These are phyloP conservation scores for Rhynchosporium agropyri DNA, from an alignment of 2,329 filamentous ascomycete species.

Conservation along the genomic window DNA sequence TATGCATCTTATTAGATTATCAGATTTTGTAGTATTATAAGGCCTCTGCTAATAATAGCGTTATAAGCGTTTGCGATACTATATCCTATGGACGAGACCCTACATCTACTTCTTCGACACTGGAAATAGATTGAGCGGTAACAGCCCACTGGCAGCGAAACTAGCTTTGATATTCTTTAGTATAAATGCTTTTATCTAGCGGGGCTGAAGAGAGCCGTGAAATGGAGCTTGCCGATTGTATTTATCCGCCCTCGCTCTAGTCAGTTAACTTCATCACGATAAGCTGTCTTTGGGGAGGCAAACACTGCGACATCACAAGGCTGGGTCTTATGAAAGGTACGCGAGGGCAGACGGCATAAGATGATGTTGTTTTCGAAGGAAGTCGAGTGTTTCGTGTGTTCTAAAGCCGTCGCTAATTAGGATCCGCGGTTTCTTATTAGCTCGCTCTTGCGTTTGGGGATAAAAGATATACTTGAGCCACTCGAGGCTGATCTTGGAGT, in stretches of 20 bases:
- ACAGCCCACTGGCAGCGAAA: constrained; percentile 31
- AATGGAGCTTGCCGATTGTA: constrained; percentile 33
- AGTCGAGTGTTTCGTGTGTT: constrained; percentile 43
- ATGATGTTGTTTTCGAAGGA: constrained; percentile 38
- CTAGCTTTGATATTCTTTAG: constrained; percentile 40
- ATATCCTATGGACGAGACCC: constrained; percentile 19
- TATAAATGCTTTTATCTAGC: constrained; percentile 27
- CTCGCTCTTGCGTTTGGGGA: constrained; percentile 40
- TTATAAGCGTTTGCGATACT: constrained; percentile 25
- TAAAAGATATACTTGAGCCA: constrained; percentile 44
- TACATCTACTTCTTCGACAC: constrained; percentile 15
- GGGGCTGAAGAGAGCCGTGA: constrained; percentile 32
- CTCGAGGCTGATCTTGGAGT: constrained; percentile 44
- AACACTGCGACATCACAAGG: constrained; percentile 37
- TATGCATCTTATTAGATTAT: constrained; percentile 34
- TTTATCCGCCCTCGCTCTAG: constrained; percentile 32
- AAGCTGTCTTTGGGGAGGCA: constrained; percentile 33
- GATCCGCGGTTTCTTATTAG: constrained; percentile 40
- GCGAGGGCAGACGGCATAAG: constrained; percentile 32
- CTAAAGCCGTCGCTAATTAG: constrained; percentile 44
- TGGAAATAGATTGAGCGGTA: constrained; percentile 23
- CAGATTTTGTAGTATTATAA: constrained; percentile 31
- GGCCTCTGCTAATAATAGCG: constrained; percentile 28
- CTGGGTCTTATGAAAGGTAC: constrained; percentile 36
- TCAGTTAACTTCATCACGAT: constrained; percentile 34